These are phyloP conservation scores for Dioscorea dumetorum DNA, from an alignment of 106 monocot species.

Conservation along the genomic window DNA sequence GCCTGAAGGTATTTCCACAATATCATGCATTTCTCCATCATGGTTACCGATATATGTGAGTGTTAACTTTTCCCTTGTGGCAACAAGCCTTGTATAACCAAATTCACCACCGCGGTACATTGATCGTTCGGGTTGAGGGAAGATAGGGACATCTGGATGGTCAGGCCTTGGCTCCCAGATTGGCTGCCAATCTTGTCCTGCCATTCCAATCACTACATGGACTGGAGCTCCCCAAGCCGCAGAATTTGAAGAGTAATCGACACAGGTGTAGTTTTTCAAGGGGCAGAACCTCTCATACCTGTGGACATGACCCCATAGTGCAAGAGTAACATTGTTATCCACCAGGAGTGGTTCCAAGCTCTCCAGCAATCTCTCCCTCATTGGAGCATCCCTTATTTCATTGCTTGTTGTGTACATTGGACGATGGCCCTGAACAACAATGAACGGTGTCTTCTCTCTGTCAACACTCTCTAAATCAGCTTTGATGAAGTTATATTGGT, in stretches of 20 bases:
- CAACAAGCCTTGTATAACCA: constrained; percentile 85
- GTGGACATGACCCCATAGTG: constrained; percentile 98
- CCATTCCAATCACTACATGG: constrained; percentile 95
- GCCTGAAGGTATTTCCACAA: constrained; percentile 59
- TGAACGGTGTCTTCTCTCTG: constrained; percentile 72
- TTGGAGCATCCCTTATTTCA: constrained; percentile 52
- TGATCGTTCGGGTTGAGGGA: constrained; percentile 59
- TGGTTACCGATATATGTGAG: constrained; percentile 86
- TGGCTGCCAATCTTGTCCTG: constrained; percentile 91
- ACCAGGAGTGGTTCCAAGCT: constrained; percentile 73
- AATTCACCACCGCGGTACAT: constrained; percentile 93
- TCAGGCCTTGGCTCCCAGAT: constrained; percentile 69
- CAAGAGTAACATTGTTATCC: constrained; percentile 81
- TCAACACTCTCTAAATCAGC: constrained; percentile 64
- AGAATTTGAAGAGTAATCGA: constrained; percentile 26
- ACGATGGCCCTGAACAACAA: constrained; percentile 91
- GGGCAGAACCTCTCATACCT: constrained; percentile 97
- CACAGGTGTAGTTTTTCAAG: constrained; percentile 60
- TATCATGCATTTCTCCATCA: constrained; percentile 77
- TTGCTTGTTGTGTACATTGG: constrained; percentile 96
- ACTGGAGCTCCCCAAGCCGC: constrained; percentile 34
- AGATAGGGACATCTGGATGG: constrained; percentile 63
- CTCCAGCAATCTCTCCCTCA: constrained; percentile 67
- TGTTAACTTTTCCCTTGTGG: constrained; percentile 72
- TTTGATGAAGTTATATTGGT: constrained; percentile 85